Evolutionary conservation across 176 grass and related monocot genomes (phyloP).

Genomic region (Tuctoria greenei): DNA sequence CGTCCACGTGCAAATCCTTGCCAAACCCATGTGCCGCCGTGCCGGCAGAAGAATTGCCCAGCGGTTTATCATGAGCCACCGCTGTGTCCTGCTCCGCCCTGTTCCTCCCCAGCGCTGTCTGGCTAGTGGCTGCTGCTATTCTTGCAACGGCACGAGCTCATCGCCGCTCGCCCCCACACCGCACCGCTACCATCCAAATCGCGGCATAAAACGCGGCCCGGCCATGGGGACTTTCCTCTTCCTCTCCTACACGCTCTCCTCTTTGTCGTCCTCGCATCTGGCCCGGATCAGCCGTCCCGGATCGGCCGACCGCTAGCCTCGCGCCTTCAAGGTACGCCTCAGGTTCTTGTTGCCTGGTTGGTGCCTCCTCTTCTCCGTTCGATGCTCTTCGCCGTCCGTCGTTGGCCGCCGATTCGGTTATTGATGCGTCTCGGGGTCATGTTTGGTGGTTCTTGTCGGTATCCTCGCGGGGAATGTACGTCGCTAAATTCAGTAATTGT

Average conservation of each 20-base stretch:
- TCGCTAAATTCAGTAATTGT: neutral
- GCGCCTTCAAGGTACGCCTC: neutral
- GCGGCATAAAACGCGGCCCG: slow-evolving; percentile 39
- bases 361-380: too few relatives aligned
- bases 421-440: neutral
- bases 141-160: neutral
- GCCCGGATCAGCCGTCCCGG: slow-evolving; percentile 21
- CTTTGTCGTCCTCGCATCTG: slow-evolving; percentile 8
- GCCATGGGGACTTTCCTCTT: slow-evolving; percentile 40
- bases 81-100: neutral
- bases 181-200: slow-evolving; percentile 39
- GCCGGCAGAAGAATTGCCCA: neutral
- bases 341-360: neutral
- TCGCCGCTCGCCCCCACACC: slow-evolving; percentile 1
- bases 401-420: neutral
- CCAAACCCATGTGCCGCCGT: neutral
- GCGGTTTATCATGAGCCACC: neutral
- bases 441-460: neutral
- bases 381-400: neutral
- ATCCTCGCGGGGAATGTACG: neutral
- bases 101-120: neutral
- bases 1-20: neutral
- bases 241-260: neutral
- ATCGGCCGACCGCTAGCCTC: slow-evolving; percentile 24
- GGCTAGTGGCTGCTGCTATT: neutral